Base-by-base conservation (phyloP, 2,329 filamentous ascomycete species). In the Fusarium acutatum region DNA sequence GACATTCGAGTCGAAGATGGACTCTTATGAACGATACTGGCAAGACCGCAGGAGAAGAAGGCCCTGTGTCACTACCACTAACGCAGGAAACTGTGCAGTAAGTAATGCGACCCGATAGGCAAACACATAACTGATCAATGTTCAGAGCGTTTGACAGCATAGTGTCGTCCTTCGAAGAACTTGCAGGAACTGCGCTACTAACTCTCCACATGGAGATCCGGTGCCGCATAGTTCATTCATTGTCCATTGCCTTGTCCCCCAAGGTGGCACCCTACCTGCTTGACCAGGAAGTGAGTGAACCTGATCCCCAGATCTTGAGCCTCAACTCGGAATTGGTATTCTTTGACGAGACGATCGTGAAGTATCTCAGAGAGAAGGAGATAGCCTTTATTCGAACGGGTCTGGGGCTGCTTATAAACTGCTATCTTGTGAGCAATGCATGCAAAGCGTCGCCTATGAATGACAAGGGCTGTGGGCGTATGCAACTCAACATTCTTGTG, bases 401-500 rank as follows among this genome's bases (percentile, higher is more conserved):
- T 1, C 87, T 98, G 6, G 91, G 93, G 13, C 84, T 91, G 24
- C 89, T 98, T 26, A 92, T 96, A 75, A 95, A 97, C 80, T 86
- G 87, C 14, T 93, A 93, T 79, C 90, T 98, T 6, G 90, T 98
- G 41, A 86, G 90, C 68, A 93, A 93, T 71, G 90, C 91, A 4
- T 85, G 87, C 24, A 88, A 89, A 79, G 93, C 96, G 49, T 90
- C 91, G 56, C 91, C 92, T 13, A 96, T 99, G 91, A 98, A 99
- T 81, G 85, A 84, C 41, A 90, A 93, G 76, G 96, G 96, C 46
- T 94, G 92, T 67, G 90, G 91, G n/a, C 90, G 95, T 41, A 95
- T 99, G 90, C 92, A 95, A 81, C 90, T 98, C 78, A 97, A 99
- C 81, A 94, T 98, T 54, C 88, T 98, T 30, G 96, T 99, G 44